Base-by-base conservation (phyloP, 2,329 filamentous ascomycete species). In the Zymoseptoria passerinii region DNA sequence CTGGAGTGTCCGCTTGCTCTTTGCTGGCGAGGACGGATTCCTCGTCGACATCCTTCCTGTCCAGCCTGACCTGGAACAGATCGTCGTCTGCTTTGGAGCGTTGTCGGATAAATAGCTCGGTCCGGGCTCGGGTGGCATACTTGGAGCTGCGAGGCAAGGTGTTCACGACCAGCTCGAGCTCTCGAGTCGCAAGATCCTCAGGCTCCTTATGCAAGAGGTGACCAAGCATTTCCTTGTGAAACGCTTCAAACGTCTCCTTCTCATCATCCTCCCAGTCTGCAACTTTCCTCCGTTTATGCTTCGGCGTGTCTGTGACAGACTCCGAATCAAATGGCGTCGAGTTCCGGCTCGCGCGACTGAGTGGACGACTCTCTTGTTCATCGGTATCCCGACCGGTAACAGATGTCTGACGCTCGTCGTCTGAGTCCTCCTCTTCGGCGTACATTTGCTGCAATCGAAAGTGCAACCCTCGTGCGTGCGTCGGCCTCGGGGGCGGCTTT, bases 71-170 rank as follows among this genome's bases (percentile, higher is more conserved):
- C 13, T 83, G 85, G 68, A 91, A 91, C 4, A 92, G 78, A 66
- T 90, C 88, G 66, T 92, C 89, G 58, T 92, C 89, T 70, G 90
- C 90, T 76, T 91, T 92, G 67, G 87, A 88, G 53, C 89, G 84
- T 73, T 95, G 94, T 54, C 88, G 83, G 52, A 86, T 82, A 56
- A 82, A 81, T 58, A 88, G 83, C 19, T 89, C 81, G 44, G 86
- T 84, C 50, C 85, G 77, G 48, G 88, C 83, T 48, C 90, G 79
- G 73, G 92, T 94, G 63, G 88, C 85, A 72, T 95, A 94, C 71
- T 77, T 78, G n/a, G 79, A 80, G 44, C 73, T 75, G 23, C 80
- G 75, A 20, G 81, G 80, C 28, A 83, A 71, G 76, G 88, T 67
- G 72, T 77, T 69, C 72, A 79, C 59, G 71, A 75, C 63, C 70